Conservation (phyloP, 352 stramenopile species). For the Phytophthora kernoviae region DNA sequence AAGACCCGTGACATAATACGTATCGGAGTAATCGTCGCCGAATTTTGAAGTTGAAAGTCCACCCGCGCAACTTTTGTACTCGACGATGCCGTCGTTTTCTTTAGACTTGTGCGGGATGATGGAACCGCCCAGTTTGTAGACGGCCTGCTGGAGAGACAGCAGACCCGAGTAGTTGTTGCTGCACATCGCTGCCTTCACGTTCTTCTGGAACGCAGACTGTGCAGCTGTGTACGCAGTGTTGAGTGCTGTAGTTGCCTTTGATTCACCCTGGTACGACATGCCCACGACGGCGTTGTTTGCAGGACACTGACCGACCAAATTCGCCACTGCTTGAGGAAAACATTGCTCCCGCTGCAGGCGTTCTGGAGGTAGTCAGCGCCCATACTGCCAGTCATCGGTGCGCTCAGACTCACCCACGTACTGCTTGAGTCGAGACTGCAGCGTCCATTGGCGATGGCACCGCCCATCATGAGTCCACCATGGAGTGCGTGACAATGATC, state of each 20-base stretch:
- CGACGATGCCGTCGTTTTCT: slow-evolving; percentile 41
- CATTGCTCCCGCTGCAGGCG: slow-evolving; percentile 29
- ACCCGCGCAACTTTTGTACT: slow-evolving; percentile 48
- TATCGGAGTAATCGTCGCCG: slow-evolving; percentile 27
- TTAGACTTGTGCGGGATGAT: slow-evolving; percentile 40
- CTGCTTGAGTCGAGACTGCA: slow-evolving; percentile 40
- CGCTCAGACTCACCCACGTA: slow-evolving; percentile 43
- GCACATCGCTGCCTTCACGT: slow-evolving; percentile 43
- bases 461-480: slow-evolving; percentile 39
- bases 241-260: slow-evolving; percentile 18
- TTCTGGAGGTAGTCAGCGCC: slow-evolving; percentile 41
- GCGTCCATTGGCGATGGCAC: slow-evolving; percentile 38
- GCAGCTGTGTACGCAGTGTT: slow-evolving; percentile 32
- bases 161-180: slow-evolving; percentile 43
- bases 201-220: slow-evolving; percentile 27
- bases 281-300: slow-evolving; percentile 21
- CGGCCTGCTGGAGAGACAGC: slow-evolving; percentile 23
- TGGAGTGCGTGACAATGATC: slow-evolving; percentile 47
- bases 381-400: slow-evolving; percentile 45
- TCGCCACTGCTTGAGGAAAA: slow-evolving; percentile 30
- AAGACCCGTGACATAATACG: slow-evolving; percentile 45
- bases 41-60: slow-evolving; percentile 38
- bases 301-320: slow-evolving; percentile 41
- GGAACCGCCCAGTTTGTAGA: slow-evolving; percentile 25
- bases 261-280: slow-evolving; percentile 34